Evolutionary conservation across 371 early-diverging fungal genomes (phyloP), one percentile per base, ranked within the genome.

Genomic region (Lichtheimia hyalospora): DNA sequence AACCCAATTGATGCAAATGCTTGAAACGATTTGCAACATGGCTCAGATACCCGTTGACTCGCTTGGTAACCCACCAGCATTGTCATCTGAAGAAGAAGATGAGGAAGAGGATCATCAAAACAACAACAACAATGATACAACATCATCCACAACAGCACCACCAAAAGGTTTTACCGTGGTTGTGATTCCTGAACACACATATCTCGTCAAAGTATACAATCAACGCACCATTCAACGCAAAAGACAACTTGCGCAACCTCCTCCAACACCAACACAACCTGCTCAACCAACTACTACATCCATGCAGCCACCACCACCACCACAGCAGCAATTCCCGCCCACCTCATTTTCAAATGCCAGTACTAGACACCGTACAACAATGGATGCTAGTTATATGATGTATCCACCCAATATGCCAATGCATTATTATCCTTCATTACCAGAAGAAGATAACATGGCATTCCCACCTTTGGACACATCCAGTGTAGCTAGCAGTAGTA

Each of bases 131-230:
- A 51, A 40, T 16, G 48, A 46, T 28, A 49, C 43, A 43, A 54
- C 28, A 48, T 54, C 42, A 60, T 25, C 52, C 44, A 27, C n/a
- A 25, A 7, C 61, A 61, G 24, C 67, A 66, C 63, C 56, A 27
- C 69, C 74, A 8, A 75, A 75, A 54, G 70, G 72, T 10, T 69
- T 63, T 49, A 52, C 73, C 5, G 64, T 67, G 5, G 71, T 76
- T 21, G 69, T 69, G 0, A 64, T 76, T 21, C 70, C 70, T 14
- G 63, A 71, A n/a, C 71, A 74, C 48, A 61, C 61, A 1, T 72
- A 65, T 24, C 60, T 69, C 20, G 67, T 74, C 24, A 71, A 70
- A 43, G 70, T 77, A 58, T 68, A 77, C 49, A 68, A 66, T 23
- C 74, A 77, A 39, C 66, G 69, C 20, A 46, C 57, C 64, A 23